Evolutionary conservation across 192 early-diverging fungal species (phyloP).

Genomic region (Podila epicladia): DNA sequence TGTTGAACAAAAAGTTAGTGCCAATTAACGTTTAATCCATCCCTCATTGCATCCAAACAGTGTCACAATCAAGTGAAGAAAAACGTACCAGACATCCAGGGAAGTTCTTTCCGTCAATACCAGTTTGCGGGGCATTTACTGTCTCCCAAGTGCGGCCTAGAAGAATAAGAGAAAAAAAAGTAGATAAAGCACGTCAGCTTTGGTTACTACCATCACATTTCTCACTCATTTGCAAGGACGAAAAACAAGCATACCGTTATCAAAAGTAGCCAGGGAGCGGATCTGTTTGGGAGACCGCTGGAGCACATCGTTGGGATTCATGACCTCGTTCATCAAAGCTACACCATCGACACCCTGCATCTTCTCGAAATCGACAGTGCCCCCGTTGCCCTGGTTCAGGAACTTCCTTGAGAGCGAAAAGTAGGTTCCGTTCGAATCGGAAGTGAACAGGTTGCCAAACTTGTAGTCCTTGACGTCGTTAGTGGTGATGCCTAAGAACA

Average conservation of each 20-base stretch:
- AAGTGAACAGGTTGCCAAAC: slow-evolving; percentile 89
- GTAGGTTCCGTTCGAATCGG: slow-evolving; percentile 89
- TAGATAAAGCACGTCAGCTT: neutral
- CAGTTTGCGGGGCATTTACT: neutral
- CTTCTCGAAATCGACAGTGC: slow-evolving; percentile 94
- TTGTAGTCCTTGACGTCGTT: slow-evolving; percentile 64
- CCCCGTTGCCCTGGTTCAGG: slow-evolving; percentile 77
- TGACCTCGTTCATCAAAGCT: slow-evolving; percentile 82
- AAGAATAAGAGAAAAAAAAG: neutral
- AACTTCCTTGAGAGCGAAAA: slow-evolving; percentile 75
- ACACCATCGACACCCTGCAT: slow-evolving; percentile 89
- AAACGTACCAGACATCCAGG: neutral
- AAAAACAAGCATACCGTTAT: slow-evolving; percentile 71
- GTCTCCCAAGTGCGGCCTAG: neutral
- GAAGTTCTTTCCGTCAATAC: neutral
- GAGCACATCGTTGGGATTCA: slow-evolving; percentile 69
- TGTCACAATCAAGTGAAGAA: neutral
- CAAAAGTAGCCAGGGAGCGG: slow-evolving; percentile 75
- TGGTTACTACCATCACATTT: neutral
- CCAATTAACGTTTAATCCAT: no score
- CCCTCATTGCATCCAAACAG: no score
- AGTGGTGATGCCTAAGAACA: slow-evolving; percentile 76
- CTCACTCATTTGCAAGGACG: no score
- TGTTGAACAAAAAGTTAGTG: no score
- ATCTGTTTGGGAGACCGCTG: slow-evolving; percentile 68